Percentiles rank a stretch among this genome's conserved stretches.
These are phyloP conservation scores for Veloporphyrellus conicus DNA, from an alignment of 1,284 basidiomycete species.

Conservation along the genomic window DNA sequence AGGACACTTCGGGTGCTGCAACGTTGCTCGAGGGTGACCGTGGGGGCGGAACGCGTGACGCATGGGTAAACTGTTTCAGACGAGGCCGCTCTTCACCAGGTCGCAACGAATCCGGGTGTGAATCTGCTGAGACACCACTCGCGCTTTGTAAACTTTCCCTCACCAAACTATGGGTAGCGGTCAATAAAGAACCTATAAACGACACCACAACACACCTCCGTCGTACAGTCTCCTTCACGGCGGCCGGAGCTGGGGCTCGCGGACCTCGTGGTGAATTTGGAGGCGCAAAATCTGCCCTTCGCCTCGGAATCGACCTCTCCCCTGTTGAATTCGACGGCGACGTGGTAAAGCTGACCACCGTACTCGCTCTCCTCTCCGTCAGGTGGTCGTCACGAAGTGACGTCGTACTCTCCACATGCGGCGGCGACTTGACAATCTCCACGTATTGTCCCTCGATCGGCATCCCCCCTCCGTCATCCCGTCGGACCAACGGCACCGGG, in stretches of 20 bases:
- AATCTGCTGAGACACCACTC: conserved; percentile 36
- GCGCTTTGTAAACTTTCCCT: conserved; percentile 35
- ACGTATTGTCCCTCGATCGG: conserved; percentile 32
- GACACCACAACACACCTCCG: conserved; percentile 24
- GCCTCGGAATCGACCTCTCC: conserved; percentile 58
- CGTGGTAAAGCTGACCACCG: conserved; percentile 40
- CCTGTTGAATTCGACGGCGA: conserved; percentile 64
- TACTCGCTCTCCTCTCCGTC: conserved; percentile 42
- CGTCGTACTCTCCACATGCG: conserved; percentile 25
- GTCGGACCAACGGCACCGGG: conserved; percentile 41
- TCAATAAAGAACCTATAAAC: neutral
- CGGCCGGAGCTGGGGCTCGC: conserved; percentile 22
- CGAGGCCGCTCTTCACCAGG: conserved; percentile 45
- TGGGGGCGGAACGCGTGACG: conserved; percentile 62
- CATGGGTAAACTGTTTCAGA: conserved; percentile 70
- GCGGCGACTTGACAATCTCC: conserved; percentile 25
- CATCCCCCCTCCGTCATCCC: conserved; percentile 11
- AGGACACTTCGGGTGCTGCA: conserved; percentile 24
- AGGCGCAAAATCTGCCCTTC: conserved; percentile 61
- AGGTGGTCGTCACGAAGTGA: conserved; percentile 43
- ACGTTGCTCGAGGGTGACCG: conserved; percentile 35
- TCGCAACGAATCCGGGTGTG: conserved; percentile 30
- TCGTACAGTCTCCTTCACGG: conserved; percentile 18
- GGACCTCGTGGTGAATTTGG: conserved; percentile 40
- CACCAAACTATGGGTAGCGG: conserved; percentile 13